Evolutionary conservation across 495 filamentous ascomycete species (phyloP).

Genomic region (Daldinia loculata): DNA sequence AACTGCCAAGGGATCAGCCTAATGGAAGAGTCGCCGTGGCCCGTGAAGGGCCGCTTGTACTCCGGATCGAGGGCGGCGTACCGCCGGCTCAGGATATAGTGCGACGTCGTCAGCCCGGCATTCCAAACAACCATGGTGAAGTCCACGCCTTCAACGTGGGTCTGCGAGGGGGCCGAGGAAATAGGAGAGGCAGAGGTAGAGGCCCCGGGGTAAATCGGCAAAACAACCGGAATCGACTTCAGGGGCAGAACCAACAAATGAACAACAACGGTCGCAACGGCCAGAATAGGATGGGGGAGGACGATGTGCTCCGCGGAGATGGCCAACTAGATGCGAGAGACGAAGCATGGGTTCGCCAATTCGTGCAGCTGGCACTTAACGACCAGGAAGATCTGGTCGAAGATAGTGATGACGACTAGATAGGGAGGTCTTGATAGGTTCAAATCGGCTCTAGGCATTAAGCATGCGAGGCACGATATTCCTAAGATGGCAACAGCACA

Average conservation of each 20-base stretch:
- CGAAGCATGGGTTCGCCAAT: constrained; percentile 61
- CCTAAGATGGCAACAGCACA: constrained; percentile 38
- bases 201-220: constrained; percentile 34
- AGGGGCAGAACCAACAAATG: constrained; percentile 36
- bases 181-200: constrained; percentile 41
- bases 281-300: constrained; percentile 30
- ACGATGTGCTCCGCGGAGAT: constrained; percentile 34
- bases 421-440: constrained; percentile 32
- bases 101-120: constrained; percentile 43
- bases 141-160: constrained; percentile 27
- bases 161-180: constrained; percentile 32
- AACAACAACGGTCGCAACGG: constrained; percentile 37
- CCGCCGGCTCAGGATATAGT: constrained; percentile 30
- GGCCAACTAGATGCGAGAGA: constrained; percentile 45
- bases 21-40: constrained; percentile 51
- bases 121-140: constrained; percentile 25
- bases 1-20: constrained; percentile 38
- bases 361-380: constrained; percentile 61
- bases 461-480: constrained; percentile 40
- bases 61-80: constrained; percentile 56
- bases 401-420: constrained; percentile 51
- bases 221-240: constrained; percentile 41
- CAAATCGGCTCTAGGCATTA: constrained; percentile 29
- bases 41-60: constrained; percentile 63
- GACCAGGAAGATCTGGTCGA: constrained; percentile 61